These are phyloP conservation scores for Tephrocybe sp. DNA, from an alignment of 768 basidiomycete genomes.

Conservation along the genomic window DNA sequence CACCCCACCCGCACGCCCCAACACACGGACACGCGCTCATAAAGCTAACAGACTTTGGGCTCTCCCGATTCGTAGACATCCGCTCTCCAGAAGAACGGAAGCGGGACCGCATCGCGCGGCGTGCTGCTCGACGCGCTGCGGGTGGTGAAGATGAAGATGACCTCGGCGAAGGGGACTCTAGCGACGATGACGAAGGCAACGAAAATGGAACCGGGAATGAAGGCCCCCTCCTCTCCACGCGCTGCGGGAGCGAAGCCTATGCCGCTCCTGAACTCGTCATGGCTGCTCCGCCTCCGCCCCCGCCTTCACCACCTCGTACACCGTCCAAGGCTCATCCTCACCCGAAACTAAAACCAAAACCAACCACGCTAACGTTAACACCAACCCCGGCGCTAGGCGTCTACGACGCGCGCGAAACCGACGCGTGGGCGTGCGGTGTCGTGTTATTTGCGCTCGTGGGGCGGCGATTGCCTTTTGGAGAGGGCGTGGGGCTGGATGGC, in stretches of 20 bases:
- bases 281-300: slow-evolving; percentile 15
- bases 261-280: slow-evolving; percentile 78
- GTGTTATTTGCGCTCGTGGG: slow-evolving; percentile 77
- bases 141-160: not conserved
- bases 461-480: slow-evolving; percentile 73
- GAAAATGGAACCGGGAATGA: slow-evolving; percentile 19
- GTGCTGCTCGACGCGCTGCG: not conserved
- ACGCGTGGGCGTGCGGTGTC: slow-evolving; percentile 90
- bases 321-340: too few relatives aligned
- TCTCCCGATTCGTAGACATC: slow-evolving; percentile 80
- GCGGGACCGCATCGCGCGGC: slow-evolving; percentile 6
- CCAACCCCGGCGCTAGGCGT: slow-evolving; percentile 29
- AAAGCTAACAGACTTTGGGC: slow-evolving; percentile 86
- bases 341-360: not conserved
- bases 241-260: slow-evolving; percentile 88
- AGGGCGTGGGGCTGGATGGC: slow-evolving; percentile 37
- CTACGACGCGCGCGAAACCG: slow-evolving; percentile 84
- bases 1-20: slow-evolving; percentile 23
- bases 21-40: slow-evolving; percentile 50
- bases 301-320: not conserved
- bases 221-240: slow-evolving; percentile 62
- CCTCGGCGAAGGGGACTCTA: not conserved
- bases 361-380: not conserved
- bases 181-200: slow-evolving; percentile 8
- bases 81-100: slow-evolving; percentile 23